These are phyloP conservation scores for Ophidiomyces ophidiicola DNA, from an alignment of 2,329 filamentous ascomycete genomes.

Conservation along the genomic window DNA sequence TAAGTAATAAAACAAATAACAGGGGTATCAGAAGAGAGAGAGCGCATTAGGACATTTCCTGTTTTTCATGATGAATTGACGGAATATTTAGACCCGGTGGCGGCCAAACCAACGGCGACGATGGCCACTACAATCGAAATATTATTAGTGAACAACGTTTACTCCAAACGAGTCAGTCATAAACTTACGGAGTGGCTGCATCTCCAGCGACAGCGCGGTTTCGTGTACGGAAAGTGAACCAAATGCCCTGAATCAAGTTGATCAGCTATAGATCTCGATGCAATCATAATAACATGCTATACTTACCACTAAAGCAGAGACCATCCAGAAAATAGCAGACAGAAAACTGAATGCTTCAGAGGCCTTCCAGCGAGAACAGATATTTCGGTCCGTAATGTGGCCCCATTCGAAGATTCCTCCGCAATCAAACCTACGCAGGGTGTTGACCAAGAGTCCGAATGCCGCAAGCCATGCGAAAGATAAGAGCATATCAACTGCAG, in stretches of 20 bases:
- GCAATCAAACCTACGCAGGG: conserved; percentile 41
- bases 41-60: not conserved
- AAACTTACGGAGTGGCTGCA: conserved; percentile 4
- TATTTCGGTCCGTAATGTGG: conserved; percentile 38
- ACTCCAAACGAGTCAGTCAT: not conserved
- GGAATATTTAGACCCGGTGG: conserved; percentile 24
- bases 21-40: conserved; percentile 1
- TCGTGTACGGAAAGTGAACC: conserved; percentile 15
- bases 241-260: conserved; percentile 13
- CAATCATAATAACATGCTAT: not conserved
- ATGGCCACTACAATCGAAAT: conserved; percentile 3
- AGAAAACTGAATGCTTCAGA: conserved; percentile 60
- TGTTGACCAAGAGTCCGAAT: conserved; percentile 54
- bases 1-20: not conserved
- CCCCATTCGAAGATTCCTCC: conserved; percentile 50
- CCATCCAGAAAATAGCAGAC: conserved; percentile 58
- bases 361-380: conserved; percentile 60
- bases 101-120: conserved; percentile 25
- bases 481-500: conserved; percentile 51
- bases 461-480: conserved; percentile 58
- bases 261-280: not conserved
- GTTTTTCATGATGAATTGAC: not conserved
- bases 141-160: not conserved
- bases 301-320: conserved; percentile 45
- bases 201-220: conserved; percentile 14